Evolutionary conservation across 257 asterid genomes (phyloP).

Genomic region (Nicotiana knightiana): DNA sequence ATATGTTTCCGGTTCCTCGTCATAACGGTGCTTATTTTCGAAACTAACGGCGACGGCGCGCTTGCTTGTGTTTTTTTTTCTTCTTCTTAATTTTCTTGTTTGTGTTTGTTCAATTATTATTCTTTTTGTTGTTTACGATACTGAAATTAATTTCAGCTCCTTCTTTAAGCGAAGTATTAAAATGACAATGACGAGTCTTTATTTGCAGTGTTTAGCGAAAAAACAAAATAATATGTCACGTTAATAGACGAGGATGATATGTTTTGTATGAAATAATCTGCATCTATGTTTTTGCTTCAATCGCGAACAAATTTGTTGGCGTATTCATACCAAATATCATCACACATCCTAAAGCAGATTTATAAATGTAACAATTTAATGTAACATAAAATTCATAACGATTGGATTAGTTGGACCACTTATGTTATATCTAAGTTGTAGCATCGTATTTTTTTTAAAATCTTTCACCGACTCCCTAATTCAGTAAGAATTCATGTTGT

Average conservation of each 20-base stretch:
- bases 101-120: neutral
- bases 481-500: too few species aligned
- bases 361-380: too few species aligned
- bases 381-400: too few species aligned
- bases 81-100: neutral
- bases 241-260: neutral
- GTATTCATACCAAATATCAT: too few species aligned
- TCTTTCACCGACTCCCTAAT: too few species aligned
- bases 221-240: neutral
- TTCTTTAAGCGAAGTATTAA: neutral
- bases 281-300: too few species aligned
- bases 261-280: too few species aligned
- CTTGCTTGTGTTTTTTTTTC: neutral
- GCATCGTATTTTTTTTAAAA: too few species aligned
- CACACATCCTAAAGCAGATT: too few species aligned
- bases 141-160: neutral
- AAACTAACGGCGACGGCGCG: constrained; percentile 9
- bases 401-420: too few species aligned
- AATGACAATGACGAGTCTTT: neutral
- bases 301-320: too few species aligned
- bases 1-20: neutral
- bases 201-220: neutral
- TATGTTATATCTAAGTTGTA: too few species aligned
- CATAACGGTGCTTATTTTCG: neutral
- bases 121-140: neutral